A percentile compares a stretch with the other conserved stretches of the same genome.
Evolutionary conservation across 1,139 yeast species (phyloP).

Genomic region (Suhomyces bribrorum): DNA sequence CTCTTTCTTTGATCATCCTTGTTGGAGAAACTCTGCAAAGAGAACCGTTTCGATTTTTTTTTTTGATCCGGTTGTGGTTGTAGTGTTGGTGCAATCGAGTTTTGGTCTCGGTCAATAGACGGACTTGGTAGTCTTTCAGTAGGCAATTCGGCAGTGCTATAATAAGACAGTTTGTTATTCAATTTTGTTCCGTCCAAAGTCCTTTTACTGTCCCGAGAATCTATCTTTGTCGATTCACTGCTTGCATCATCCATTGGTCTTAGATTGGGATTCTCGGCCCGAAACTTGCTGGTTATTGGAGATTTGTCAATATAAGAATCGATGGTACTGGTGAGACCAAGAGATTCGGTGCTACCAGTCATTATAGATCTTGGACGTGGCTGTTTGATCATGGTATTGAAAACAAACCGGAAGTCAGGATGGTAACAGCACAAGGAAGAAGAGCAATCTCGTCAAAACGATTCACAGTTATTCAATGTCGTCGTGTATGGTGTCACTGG

Average conservation of each 20-base stretch:
- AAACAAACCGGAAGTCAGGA: too few relatives aligned
- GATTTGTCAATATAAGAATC: slow-evolving; percentile 27
- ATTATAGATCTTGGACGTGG: slow-evolving; percentile 7
- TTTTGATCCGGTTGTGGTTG: slow-evolving; percentile 5
- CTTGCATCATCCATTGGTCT: slow-evolving; percentile 19
- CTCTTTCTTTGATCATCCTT: neutral
- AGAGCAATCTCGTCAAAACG: neutral
- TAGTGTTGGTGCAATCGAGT: neutral
- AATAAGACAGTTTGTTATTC: slow-evolving; percentile 16
- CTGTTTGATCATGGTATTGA: slow-evolving; percentile 10
- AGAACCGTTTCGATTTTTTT: slow-evolving; percentile 15
- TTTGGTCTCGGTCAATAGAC: slow-evolving; percentile 11
- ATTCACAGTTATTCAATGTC: too few relatives aligned
- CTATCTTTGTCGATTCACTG: slow-evolving; percentile 1
- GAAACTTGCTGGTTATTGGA: slow-evolving; percentile 24
- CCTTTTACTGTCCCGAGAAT: slow-evolving; percentile 8
- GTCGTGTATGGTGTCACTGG: slow-evolving; percentile 2
- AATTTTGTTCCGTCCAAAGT: slow-evolving; percentile 12
- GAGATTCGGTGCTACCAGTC: slow-evolving; percentile 6
- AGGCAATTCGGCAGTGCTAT: slow-evolving; percentile 14
- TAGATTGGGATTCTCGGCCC: slow-evolving; percentile 31
- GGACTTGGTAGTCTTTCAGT: slow-evolving; percentile 20
- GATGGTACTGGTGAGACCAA: slow-evolving; percentile 12
- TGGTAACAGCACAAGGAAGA: too few relatives aligned
- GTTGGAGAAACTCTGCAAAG: slow-evolving; percentile 11